Base-by-base conservation (phyloP, 2,329 filamentous ascomycete genomes). In the Sphaerulina populicola region DNA sequence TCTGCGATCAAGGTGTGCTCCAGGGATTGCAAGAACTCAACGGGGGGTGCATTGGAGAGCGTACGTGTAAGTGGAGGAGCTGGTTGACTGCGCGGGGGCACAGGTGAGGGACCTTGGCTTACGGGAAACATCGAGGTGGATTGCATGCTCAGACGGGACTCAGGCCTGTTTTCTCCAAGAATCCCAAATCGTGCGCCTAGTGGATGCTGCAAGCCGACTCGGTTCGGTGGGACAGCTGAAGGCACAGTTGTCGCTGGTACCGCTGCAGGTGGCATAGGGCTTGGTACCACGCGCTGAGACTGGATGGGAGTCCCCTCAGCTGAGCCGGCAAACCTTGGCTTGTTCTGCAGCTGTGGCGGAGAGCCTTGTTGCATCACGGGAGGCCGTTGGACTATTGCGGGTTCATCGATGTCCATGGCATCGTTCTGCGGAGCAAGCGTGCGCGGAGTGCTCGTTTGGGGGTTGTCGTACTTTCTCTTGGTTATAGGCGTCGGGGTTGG, bases 381-480 rank as follows among this genome's bases (percentile, higher is more conserved):
- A 14, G 56, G 44, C 15, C 55, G 58, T 18, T 49, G 23, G 12
- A 51, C 52, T 35, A 62, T 57, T 4, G 65, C 60, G 23, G 68
- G 64, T 37, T 71, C 70, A 21, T 71, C 66, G 18, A 69, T 52
- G 36, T 75, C 69, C 52, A 66, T 64, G 6, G 63, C 60, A 35
- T 72, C 71, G 5, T 67, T 60, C 38, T 68, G 73, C 9, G 72
- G 72, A 30, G 72, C 72, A 50, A 75, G 64, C 33, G 70, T 64
- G 7, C 73, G 71, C 11, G 69, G 70, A 14, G 66, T 61, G 48
- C 64, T 60, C 12, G 59, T 51, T 11, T 67, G 60, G 47, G 68
- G 68, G 37, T 66, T 65, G 49, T 76, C 73, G 52, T 74, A 74
- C 43, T 72, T 71, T 56, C 73, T 67, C 60, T 75, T 75, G 39